Evolutionary conservation across 148 eudicot genomes (phyloP).

Genomic region (Pharnaceum exiguum): DNA sequence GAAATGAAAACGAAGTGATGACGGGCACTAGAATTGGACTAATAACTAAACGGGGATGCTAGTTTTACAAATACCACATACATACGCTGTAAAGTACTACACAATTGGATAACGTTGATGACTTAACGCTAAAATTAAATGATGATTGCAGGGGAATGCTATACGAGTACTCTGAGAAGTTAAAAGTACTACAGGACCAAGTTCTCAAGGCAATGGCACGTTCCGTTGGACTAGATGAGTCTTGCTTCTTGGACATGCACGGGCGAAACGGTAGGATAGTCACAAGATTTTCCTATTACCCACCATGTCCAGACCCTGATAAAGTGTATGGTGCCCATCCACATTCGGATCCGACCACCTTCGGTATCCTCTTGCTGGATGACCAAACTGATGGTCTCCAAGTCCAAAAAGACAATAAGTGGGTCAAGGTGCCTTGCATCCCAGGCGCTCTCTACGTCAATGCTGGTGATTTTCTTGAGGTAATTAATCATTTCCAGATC

Average conservation of each 20-base stretch:
- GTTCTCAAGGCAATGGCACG: conserved; percentile 37
- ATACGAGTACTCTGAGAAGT: conserved; percentile 18
- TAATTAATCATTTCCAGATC: too few relatives aligned
- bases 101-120: too few relatives aligned
- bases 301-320: conserved; percentile 24
- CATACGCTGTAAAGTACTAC: too few relatives aligned
- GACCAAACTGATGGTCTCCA: conserved; percentile 42
- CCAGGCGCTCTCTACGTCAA: conserved; percentile 38
- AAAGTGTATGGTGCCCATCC: conserved; percentile 27
- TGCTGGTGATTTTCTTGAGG: conserved; percentile 45
- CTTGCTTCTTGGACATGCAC: conserved; percentile 24
- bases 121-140: too few relatives aligned
- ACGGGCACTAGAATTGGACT: too few relatives aligned
- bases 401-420: conserved; percentile 30
- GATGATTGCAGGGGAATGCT: conserved; percentile 34
- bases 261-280: conserved; percentile 21
- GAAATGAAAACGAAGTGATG: too few relatives aligned
- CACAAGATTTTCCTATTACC: conserved; percentile 24
- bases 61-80: too few relatives aligned
- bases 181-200: conserved; percentile 18
- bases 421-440: conserved; percentile 40
- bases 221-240: conserved; percentile 27
- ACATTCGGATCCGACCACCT: conserved; percentile 24
- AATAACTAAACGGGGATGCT: too few relatives aligned
- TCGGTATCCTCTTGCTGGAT: conserved; percentile 23